phyloP scores from a whole-genome alignment of 2,329 filamentous ascomycete species.

The Apiospora hydei region DNA sequence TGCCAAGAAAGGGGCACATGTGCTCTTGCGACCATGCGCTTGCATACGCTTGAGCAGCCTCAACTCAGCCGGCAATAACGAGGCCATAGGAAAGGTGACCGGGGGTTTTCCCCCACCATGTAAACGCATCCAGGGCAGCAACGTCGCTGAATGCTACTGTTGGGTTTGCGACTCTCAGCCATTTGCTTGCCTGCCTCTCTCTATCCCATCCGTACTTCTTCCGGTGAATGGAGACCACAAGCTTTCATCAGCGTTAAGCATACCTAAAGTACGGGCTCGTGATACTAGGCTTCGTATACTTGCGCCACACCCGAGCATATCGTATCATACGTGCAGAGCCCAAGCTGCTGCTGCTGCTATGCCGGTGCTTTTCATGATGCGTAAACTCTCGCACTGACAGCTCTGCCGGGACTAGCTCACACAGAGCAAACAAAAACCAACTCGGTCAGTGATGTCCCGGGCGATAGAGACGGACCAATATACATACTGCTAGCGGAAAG shows the following conservation, averaged over 20 bases:
- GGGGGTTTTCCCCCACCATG: not conserved
- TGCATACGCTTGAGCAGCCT: not conserved
- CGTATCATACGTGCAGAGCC: not conserved
- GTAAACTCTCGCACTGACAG: conserved; percentile 15
- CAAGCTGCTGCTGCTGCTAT: not conserved
- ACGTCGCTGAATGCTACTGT: too few relatives aligned
- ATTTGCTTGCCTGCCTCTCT: not conserved
- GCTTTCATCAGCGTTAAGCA: not conserved
- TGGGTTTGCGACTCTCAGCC: too few relatives aligned
- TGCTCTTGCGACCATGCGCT: not conserved
- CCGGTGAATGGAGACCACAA: not conserved
- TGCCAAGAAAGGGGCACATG: not conserved
- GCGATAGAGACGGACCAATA: not conserved
- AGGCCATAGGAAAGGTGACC: not conserved
- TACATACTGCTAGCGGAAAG: not conserved
- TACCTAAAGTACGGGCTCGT: too few relatives aligned
- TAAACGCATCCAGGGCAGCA: too few relatives aligned
- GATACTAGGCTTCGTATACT: not conserved
- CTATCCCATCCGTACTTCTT: not conserved
- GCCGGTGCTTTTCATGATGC: not conserved
- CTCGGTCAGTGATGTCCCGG: not conserved
- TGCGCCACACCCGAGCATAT: not conserved
- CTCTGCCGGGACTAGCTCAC: not conserved
- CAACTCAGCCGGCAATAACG: conserved; percentile 11
- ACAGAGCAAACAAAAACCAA: not conserved